Evolutionary conservation across 1,284 basidiomycete species (phyloP), one percentile per base, ranked within the genome.

Genomic region (Psilocybe mexicana): DNA sequence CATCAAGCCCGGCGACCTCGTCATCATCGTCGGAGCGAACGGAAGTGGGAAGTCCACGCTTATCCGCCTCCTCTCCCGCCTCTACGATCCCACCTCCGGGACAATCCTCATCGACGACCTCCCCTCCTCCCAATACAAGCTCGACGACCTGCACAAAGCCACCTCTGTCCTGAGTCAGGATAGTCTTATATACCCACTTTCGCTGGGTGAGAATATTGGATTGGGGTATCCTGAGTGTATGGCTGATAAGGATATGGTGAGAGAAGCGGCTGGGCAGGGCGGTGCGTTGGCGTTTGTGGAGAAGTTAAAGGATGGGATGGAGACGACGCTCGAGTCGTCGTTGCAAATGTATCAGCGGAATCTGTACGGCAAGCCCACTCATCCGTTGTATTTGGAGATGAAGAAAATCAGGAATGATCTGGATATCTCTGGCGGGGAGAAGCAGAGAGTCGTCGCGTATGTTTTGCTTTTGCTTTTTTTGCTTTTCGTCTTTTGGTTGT

Each of bases 11-110:
- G 81, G 82, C 6, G 72, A 78, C 33, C 74, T 81, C 2, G 76
- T 79, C 0, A 76, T 83, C 24, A 71, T 83, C 26, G 79, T 81
- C 10, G 79, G 78, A 12, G 66, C 68, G 5, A 79, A 79, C 54
- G 79, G 80, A 10, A 75, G 74, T 44, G 77, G 78, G 2, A 79
- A 81, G 57, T 76, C 76, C 1, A 78, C 78, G 0, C 61, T 80
- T 6, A 64, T 78, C 45, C 77, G 76, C 43, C 71, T 83, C 3
- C 67, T 82, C 3, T 70, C 76, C 1, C 72, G 79, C 0, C 63
- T 80, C 14, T 81, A 79, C 59, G 76, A 79, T 23, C 70, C 73
- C 0, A 69, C 69, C 0, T 71, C 72, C 0, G 81, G 80, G 0
- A 57, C 70, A 12, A 63, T 82, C 7, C 63, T 77, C 6, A 69